Conservation (phyloP, 768 basidiomycete species). For the Suillus ampliporus region DNA sequence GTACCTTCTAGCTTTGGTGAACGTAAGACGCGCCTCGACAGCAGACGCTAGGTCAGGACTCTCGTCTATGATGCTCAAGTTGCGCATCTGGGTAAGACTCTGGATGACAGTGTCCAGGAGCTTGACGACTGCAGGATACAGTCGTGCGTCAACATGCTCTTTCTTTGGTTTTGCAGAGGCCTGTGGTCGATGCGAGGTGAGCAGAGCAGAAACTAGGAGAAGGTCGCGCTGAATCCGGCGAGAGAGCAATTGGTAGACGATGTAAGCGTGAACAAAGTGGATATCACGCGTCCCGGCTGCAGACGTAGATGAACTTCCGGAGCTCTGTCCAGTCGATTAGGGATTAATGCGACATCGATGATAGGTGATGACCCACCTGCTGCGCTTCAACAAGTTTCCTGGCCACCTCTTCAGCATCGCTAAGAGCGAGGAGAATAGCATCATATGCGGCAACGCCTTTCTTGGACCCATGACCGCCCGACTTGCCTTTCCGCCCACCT, state of each 20-base stretch:
- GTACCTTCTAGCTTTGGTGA: constrained; percentile 77
- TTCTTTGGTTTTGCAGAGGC: constrained; percentile 39
- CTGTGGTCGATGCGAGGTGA: constrained; percentile 48
- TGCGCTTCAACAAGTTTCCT: constrained; percentile 84
- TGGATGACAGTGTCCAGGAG: constrained; percentile 86
- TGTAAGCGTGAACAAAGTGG: constrained; percentile 84
- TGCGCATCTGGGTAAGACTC: constrained; percentile 83
- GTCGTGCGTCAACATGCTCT: constrained; percentile 66
- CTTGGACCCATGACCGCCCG: constrained; percentile 55
- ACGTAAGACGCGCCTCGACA: constrained; percentile 76
- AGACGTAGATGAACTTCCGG: constrained; percentile 44
- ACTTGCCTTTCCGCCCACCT: constrained; percentile 43
- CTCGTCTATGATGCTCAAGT: constrained; percentile 85
- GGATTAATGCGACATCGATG: constrained; percentile 11
- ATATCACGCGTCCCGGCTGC: constrained; percentile 67
- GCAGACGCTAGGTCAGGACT: constrained; percentile 81
- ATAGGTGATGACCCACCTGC: constrained; percentile 54
- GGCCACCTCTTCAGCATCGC: constrained; percentile 89
- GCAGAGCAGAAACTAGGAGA: constrained; percentile 71
- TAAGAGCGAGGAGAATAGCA: constrained; percentile 79
- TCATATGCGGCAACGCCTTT: constrained; percentile 88
- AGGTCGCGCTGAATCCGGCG: constrained; percentile 90
- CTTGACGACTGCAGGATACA: constrained; percentile 90
- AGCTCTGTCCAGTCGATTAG: constrained; percentile 38
- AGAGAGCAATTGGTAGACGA: constrained; percentile 86